Evolutionary conservation across 2,329 filamentous ascomycete genomes (phyloP).

Genomic region (Fusarium caatingaense): DNA sequence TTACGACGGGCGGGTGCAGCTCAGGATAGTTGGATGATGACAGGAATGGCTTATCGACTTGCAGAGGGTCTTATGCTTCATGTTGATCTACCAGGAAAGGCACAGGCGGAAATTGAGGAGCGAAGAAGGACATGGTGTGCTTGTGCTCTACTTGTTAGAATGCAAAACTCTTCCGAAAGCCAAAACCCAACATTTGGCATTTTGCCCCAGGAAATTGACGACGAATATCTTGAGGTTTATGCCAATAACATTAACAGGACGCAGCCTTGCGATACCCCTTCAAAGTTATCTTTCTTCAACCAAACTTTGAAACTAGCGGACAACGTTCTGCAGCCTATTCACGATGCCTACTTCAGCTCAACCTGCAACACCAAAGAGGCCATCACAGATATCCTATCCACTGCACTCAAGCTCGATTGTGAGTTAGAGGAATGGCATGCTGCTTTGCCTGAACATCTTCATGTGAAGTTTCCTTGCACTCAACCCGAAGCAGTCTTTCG

Average conservation of each 20-base stretch:
- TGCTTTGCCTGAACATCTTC: slow-evolving; percentile 37
- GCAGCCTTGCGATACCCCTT: slow-evolving; percentile 39
- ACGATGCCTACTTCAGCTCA: slow-evolving; percentile 26
- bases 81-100: slow-evolving; percentile 39
- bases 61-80: slow-evolving; percentile 43
- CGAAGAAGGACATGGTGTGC: slow-evolving; percentile 44
- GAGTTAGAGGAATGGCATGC: slow-evolving; percentile 41
- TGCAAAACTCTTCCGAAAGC: slow-evolving; percentile 35
- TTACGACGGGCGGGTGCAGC: slow-evolving; percentile 31
- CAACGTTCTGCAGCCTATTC: slow-evolving; percentile 37
- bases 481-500: slow-evolving; percentile 38
- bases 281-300: slow-evolving; percentile 41
- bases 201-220: slow-evolving; percentile 41
- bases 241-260: slow-evolving; percentile 1
- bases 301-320: slow-evolving; percentile 39
- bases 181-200: slow-evolving; percentile 26
- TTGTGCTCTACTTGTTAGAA: slow-evolving; percentile 38
- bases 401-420: slow-evolving; percentile 36
- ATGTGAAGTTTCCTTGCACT: slow-evolving; percentile 29
- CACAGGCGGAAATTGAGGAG: slow-evolving; percentile 40
- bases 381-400: slow-evolving; percentile 23
- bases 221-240: slow-evolving; percentile 38
- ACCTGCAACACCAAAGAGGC: slow-evolving; percentile 8
- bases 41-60: slow-evolving; percentile 41
- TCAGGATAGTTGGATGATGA: slow-evolving; percentile 44